phyloP scores from a whole-genome alignment of 768 basidiomycete genomes.

The Boletus edulis region DNA sequence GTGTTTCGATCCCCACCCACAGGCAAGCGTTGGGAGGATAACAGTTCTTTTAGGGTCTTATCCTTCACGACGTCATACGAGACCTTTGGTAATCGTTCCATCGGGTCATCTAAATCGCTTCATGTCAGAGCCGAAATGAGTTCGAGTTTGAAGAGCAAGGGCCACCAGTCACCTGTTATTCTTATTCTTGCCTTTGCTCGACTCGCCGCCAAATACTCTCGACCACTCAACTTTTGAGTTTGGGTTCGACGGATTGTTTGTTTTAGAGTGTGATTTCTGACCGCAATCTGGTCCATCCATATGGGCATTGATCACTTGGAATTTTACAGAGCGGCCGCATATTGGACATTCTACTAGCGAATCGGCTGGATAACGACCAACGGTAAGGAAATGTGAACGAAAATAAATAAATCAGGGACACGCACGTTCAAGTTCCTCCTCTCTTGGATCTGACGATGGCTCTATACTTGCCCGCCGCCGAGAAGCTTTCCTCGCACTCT shows the following conservation, averaged over 20 bases:
- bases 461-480: constrained; percentile 16
- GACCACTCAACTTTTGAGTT: constrained; percentile 40
- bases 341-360: constrained; percentile 57
- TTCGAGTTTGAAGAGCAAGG: background rate
- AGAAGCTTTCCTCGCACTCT: constrained; percentile 19
- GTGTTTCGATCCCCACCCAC: constrained; percentile 49
- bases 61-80: constrained; percentile 66
- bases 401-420: background rate
- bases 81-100: constrained; percentile 55
- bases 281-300: constrained; percentile 56
- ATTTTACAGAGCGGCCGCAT: constrained; percentile 48
- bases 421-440: constrained; percentile 30
- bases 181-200: constrained; percentile 44
- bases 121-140: constrained; percentile 19
- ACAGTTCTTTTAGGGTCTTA: constrained; percentile 53
- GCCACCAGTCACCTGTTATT: constrained; percentile 23
- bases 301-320: constrained; percentile 56
- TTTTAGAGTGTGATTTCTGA: constrained; percentile 18
- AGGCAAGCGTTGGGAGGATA: constrained; percentile 49
- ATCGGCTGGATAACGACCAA: constrained; percentile 26
- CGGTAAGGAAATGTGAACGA: background rate
- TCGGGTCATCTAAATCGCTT: constrained; percentile 32
- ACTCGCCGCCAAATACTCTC: constrained; percentile 33
- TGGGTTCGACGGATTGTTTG: constrained; percentile 23
- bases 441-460: constrained; percentile 31